Percentiles rank a stretch among this genome's conserved stretches.
Conservation (phyloP, 2,329 filamentous ascomycete species). For the Diplodia corticola region DNA sequence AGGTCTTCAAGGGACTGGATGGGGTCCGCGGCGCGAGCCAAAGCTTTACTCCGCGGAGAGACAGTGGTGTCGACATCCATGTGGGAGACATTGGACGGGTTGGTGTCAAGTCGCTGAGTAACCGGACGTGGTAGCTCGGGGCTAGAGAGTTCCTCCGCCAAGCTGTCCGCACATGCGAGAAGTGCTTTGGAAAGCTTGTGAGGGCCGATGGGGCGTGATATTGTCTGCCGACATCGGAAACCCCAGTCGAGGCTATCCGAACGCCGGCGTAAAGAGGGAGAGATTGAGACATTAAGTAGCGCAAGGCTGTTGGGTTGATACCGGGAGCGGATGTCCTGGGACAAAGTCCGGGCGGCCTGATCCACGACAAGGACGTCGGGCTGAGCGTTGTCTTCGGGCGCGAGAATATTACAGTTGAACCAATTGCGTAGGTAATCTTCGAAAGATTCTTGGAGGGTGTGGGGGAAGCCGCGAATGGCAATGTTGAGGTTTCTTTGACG, state of each 20-base stretch:
- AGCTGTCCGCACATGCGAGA: slow-evolving; percentile 4
- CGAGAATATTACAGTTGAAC: slow-evolving; percentile 15
- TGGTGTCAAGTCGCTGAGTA: neutral
- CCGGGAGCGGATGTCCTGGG: slow-evolving; percentile 5
- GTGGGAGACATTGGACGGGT: neutral
- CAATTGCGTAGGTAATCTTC: neutral
- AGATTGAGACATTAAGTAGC: slow-evolving; percentile 2
- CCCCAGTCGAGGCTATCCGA: slow-evolving; percentile 14
- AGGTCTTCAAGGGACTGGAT: slow-evolving; percentile 7
- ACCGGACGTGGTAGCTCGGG: neutral
- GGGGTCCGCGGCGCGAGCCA: neutral
- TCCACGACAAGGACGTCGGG: slow-evolving; percentile 19
- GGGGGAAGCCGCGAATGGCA: slow-evolving; percentile 5
- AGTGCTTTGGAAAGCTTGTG: slow-evolving; percentile 42
- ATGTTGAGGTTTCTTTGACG: slow-evolving; percentile 5
- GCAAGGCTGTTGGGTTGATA: slow-evolving; percentile 3
- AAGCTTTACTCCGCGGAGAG: slow-evolving; percentile 8
- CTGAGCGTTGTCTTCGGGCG: neutral
- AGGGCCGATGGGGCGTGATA: slow-evolving; percentile 36
- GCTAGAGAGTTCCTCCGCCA: neutral
- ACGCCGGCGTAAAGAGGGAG: neutral
- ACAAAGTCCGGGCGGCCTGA: slow-evolving; percentile 1
- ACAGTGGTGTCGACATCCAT: slow-evolving; percentile 18
- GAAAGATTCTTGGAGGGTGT: neutral
- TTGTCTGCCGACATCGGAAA: slow-evolving; percentile 34